These are phyloP conservation scores for Ascochyta rabiei DNA, from an alignment of 2,329 filamentous ascomycete genomes.

Conservation along the genomic window DNA sequence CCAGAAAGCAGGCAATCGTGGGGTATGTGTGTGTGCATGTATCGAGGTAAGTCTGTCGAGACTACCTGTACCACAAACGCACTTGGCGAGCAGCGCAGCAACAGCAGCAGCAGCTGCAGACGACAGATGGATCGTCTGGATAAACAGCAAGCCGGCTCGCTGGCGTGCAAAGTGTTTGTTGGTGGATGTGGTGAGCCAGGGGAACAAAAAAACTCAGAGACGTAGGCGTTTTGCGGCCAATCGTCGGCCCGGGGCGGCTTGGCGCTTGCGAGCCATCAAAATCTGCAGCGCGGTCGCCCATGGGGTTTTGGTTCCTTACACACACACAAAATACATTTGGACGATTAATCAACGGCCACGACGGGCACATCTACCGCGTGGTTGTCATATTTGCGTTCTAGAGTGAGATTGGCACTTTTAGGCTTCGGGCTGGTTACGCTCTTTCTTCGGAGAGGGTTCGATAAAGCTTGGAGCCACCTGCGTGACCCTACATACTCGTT, in stretches of 20 bases:
- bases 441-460: constrained; percentile 30
- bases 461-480: constrained; percentile 46
- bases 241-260: constrained; percentile 19
- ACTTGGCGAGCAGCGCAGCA: no score
- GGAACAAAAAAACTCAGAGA: background rate
- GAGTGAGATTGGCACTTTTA: constrained; percentile 46
- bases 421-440: constrained; percentile 40
- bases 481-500: constrained; percentile 42
- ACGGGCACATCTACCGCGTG: constrained; percentile 41
- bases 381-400: constrained; percentile 56
- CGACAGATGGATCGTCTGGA: no score
- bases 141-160: no score
- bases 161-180: background rate
- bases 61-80: no score
- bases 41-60: no score
- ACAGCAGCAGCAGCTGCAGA: no score
- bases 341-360: constrained; percentile 55
- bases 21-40: constrained; percentile 19
- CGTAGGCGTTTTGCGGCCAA: background rate
- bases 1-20: constrained; percentile 60
- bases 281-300: constrained; percentile 20
- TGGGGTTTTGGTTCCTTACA: constrained; percentile 35
- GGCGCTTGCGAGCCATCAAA: constrained; percentile 24
- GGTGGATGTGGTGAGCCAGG: background rate
- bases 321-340: constrained; percentile 46